Evolutionary conservation across 202 grass and related monocot genomes (phyloP), one percentile per base, ranked within the genome.

Genomic region (Zizania palustris): DNA sequence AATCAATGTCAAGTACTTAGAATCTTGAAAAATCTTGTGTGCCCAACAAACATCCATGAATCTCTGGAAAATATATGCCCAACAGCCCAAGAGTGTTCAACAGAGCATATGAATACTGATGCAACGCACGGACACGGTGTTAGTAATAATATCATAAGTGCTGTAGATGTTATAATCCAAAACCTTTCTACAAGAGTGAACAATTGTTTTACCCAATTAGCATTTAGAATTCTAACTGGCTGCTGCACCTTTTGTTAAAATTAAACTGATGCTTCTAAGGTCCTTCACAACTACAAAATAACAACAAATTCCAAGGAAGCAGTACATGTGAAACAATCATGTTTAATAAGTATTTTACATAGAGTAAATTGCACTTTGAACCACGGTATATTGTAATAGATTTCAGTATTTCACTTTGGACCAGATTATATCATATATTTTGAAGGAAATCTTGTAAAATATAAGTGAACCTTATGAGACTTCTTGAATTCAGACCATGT

Each of bases 201-300:
- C 1, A n/a, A 11, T 34, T 62, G 22, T 33, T 62, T 73, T 36
- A 44, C 14, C 21, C 60, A 18, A 41, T 73, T 51, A 55, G 4
- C 70, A 60, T 19, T 45, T 67, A n/a, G 38, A 77, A 54, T 4
- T 11, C 12, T 9, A 62, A 63, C 16, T 63, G 39, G 46, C n/a
- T 6, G 8, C 1, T 35, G 12, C 3, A 34, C 0, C 45, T 33
- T 51, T 78, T 78, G 48, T 53, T 61, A 11, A 77, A 48, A 66
- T 54, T 49, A 45, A 50, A 16, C 13, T 2, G 46, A 16, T 48
- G n/a, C n/a, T 72, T 18, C 7, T 41, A 35, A 74, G n/a, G 7
- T 72, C 20, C 28, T 83, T 87, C 65, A 68, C 11, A 72, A 61
- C 15, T 6, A 58, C n/a, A 7, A 45, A 56, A 21, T 6, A 59